These are phyloP conservation scores for Hymenoscyphus fraxineus DNA, from an alignment of 2,329 filamentous ascomycete species.

Conservation along the genomic window DNA sequence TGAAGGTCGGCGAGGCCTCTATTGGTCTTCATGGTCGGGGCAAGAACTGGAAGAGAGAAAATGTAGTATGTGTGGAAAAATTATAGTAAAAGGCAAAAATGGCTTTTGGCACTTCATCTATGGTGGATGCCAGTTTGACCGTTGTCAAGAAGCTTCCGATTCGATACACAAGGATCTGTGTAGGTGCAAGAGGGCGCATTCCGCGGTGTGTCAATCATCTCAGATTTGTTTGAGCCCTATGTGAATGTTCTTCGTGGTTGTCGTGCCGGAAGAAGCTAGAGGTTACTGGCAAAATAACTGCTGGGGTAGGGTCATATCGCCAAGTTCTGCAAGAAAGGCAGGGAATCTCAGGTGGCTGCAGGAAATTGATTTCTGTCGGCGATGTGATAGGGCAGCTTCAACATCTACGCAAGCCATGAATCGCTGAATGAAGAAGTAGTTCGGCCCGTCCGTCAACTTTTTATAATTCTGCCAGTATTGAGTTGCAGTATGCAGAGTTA, in stretches of 20 bases:
- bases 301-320: slow-evolving; percentile 1
- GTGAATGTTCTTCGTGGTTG: neutral
- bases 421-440: slow-evolving; percentile 6
- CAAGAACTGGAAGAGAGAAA: neutral
- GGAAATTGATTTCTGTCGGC: neutral
- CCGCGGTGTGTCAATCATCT: slow-evolving; percentile 12
- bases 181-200: slow-evolving; percentile 8
- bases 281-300: slow-evolving; percentile 7
- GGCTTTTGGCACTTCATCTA: slow-evolving; percentile 8
- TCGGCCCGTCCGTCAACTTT: slow-evolving; percentile 20
- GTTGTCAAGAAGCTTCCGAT: slow-evolving; percentile 15
- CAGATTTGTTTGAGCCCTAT: neutral
- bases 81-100: neutral
- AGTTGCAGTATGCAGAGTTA: neutral
- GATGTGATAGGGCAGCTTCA: slow-evolving; percentile 7
- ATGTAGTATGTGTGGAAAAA: neutral
- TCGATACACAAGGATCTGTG: slow-evolving; percentile 2
- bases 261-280: slow-evolving; percentile 7
- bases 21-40: slow-evolving; percentile 6
- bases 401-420: slow-evolving; percentile 23
- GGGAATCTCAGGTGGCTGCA: slow-evolving; percentile 7
- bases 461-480: neutral
- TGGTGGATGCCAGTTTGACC: slow-evolving; percentile 9
- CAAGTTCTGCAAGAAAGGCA: neutral
- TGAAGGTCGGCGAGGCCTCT: slow-evolving; percentile 22